Base-by-base conservation (phyloP, 352 stramenopile species). In the Phytopythium montanum region DNA sequence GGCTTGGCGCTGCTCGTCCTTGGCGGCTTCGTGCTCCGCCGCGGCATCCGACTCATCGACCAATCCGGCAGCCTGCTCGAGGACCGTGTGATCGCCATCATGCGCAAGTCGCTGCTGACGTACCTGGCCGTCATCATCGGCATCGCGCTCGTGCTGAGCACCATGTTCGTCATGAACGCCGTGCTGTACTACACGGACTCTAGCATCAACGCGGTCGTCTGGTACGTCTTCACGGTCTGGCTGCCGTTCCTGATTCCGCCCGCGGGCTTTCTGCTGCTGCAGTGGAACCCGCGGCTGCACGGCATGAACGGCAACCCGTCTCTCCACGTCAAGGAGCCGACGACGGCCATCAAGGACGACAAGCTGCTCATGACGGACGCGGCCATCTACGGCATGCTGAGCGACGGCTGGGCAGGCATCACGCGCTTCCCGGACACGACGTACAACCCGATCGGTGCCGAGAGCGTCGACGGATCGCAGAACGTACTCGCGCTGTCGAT, bases 221-320 rank as follows among this genome's bases (percentile, higher is more conserved):
- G 85, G 85, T 92, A 93, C 64, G 65, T 80, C 26, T 88, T 93
- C 52, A 88, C 75, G 12, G 78, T 93, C 48, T 95, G 82, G 79
- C 67, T 93, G 21, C 83, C 81, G 23, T 93, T 77, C 14, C 39
- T 95, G 18, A 72, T 93, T 5, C 85, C 85, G 28, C 78, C 83
- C 3, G 74, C 85, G 19, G 85, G 81, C 0, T 95, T 93, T 67
- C 66, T 95, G 25, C 46, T 93, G 10, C 66, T 95, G n/a, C 83
- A 93, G 61, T 95, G 85, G 85, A 95, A 93, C 56, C 79, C 85
- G 9, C 75, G 84, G 1, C 62, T 93, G 12, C 79, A 91, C 36
- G 75, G 75, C n/a, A 80, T 85, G 66, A 87, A 86, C 45, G 89
- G 75, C 70, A 86, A 81, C 55, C 70, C 75, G 23, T 81, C 76